Conservation (phyloP, 805 yeast genomes). For the Wickerhamiella siamensis region DNA sequence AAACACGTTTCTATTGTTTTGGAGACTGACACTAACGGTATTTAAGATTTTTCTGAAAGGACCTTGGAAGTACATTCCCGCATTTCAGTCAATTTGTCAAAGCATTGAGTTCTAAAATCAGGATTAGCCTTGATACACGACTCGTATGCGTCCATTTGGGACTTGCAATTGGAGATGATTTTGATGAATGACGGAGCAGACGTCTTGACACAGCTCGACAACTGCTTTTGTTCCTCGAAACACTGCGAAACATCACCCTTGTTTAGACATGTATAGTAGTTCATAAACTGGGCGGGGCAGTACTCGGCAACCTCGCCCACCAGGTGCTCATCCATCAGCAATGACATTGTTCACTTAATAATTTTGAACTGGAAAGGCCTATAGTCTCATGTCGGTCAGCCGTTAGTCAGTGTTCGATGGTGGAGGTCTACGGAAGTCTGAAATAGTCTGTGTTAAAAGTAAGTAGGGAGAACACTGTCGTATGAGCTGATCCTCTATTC, state of each 20-base stretch:
- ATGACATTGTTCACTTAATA: slow-evolving; percentile 26
- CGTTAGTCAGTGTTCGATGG: background rate
- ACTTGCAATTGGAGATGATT: slow-evolving; percentile 49
- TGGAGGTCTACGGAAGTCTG: too few species aligned
- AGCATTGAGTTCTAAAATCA: slow-evolving; percentile 38
- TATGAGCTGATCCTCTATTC: too few species aligned
- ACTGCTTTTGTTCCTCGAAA: slow-evolving; percentile 37
- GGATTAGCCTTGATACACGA: slow-evolving; percentile 40
- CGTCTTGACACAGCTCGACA: slow-evolving; percentile 48
- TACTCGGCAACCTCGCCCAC: slow-evolving; percentile 62
- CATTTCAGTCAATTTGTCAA: slow-evolving; percentile 37
- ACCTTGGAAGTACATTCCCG: slow-evolving; percentile 41
- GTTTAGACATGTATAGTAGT: slow-evolving; percentile 59
- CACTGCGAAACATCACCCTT: slow-evolving; percentile 41
- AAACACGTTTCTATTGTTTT: too few species aligned
- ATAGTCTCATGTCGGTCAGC: too few species aligned
- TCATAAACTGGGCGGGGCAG: slow-evolving; percentile 61
- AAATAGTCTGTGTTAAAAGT: too few species aligned
- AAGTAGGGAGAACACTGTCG: too few species aligned
- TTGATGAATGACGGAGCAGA: slow-evolving; percentile 58
- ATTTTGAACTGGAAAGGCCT: too few species aligned
- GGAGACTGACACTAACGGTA: background rate
- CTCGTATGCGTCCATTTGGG: slow-evolving; percentile 47
- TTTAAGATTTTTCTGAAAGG: background rate
- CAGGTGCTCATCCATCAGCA: slow-evolving; percentile 51